These are phyloP conservation scores for Chlorella sorokiniana DNA, from an alignment of 139 green algal species.

Conservation along the genomic window DNA sequence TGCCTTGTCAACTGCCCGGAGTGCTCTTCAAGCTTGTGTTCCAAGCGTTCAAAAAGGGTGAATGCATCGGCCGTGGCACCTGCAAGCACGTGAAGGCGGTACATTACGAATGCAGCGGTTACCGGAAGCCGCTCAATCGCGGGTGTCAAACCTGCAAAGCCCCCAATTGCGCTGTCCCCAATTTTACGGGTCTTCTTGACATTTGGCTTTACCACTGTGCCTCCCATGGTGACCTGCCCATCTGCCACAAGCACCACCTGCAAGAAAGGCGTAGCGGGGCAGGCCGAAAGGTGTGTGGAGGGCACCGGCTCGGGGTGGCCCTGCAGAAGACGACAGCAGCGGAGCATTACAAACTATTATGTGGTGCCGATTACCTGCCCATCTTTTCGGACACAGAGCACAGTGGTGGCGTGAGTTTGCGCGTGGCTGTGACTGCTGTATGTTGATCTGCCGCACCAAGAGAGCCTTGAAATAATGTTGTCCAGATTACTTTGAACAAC, in stretches of 20 bases:
- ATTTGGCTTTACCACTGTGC: slow-evolving; percentile 87
- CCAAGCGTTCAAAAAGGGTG: slow-evolving; percentile 89
- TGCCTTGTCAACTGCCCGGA: slow-evolving; percentile 80
- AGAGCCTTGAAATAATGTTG: too few relatives aligned
- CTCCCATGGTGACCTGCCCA: slow-evolving; percentile 83
- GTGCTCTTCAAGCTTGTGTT: slow-evolving; percentile 88
- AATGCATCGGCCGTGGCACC: slow-evolving; percentile 90
- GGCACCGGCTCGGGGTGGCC: neutral
- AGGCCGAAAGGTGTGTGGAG: neutral
- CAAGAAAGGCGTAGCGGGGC: neutral
- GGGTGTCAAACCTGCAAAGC: slow-evolving; percentile 66
- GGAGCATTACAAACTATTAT: neutral
- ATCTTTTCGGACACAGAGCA: slow-evolving; percentile 82
- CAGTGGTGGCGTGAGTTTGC: slow-evolving; percentile 65
- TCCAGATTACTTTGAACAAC: too few relatives aligned
- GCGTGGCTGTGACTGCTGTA: neutral
- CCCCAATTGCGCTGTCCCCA: slow-evolving; percentile 69
- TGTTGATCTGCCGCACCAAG: too few relatives aligned
- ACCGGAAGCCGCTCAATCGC: neutral
- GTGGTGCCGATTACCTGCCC: slow-evolving; percentile 45
- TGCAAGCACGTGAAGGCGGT: neutral
- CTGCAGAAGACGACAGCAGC: neutral
- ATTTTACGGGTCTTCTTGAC: slow-evolving; percentile 82
- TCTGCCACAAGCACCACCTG: slow-evolving; percentile 88
- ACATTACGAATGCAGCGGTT: too few relatives aligned